Percentiles rank a stretch among this genome's conserved stretches.
These are phyloP conservation scores for Amylocarpus encephaloides DNA, from an alignment of 2,329 filamentous ascomycete genomes.

Conservation along the genomic window DNA sequence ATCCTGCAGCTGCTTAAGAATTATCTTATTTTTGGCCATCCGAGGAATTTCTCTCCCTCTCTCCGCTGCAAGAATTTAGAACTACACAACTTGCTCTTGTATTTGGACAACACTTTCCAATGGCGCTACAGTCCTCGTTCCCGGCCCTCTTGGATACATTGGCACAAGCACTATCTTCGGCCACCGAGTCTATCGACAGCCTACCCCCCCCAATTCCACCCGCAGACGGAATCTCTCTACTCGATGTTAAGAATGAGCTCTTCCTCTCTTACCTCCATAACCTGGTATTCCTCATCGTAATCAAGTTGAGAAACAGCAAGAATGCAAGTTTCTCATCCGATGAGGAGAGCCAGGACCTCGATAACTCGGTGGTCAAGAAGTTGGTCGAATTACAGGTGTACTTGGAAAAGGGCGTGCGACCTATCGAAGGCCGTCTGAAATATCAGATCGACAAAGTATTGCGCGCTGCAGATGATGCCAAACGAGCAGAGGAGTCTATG, in stretches of 20 bases:
- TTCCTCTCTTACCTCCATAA: conserved; percentile 94
- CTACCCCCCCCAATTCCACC: conserved; percentile 61
- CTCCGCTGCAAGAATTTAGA: neutral
- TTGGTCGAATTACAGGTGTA: conserved; percentile 89
- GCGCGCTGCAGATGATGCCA: conserved; percentile 68
- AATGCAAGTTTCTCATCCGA: conserved; percentile 28
- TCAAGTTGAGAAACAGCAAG: conserved; percentile 62
- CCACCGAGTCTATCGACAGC: conserved; percentile 61
- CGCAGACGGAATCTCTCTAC: conserved; percentile 82
- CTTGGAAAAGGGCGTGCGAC: conserved; percentile 84
- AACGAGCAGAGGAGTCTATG: conserved; percentile 35
- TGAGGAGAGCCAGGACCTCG: conserved; percentile 39
- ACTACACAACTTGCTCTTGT: neutral
- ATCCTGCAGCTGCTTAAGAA: neutral
- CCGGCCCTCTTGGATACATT: conserved; percentile 47
- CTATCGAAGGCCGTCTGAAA: conserved; percentile 81
- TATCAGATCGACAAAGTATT: conserved; percentile 97
- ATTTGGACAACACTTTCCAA: conserved; percentile 15
- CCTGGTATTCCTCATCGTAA: conserved; percentile 76
- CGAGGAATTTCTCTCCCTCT: neutral
- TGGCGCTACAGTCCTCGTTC: conserved; percentile 46
- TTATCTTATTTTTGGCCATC: conserved; percentile 1
- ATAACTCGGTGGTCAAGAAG: conserved; percentile 71
- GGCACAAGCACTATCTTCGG: conserved; percentile 49
- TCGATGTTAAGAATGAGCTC: conserved; percentile 96